A percentile compares a stretch with the other conserved stretches of the same genome.
Evolutionary conservation across 164 flowering plant species (phyloP).

Genomic region (Malania oleifera): DNA sequence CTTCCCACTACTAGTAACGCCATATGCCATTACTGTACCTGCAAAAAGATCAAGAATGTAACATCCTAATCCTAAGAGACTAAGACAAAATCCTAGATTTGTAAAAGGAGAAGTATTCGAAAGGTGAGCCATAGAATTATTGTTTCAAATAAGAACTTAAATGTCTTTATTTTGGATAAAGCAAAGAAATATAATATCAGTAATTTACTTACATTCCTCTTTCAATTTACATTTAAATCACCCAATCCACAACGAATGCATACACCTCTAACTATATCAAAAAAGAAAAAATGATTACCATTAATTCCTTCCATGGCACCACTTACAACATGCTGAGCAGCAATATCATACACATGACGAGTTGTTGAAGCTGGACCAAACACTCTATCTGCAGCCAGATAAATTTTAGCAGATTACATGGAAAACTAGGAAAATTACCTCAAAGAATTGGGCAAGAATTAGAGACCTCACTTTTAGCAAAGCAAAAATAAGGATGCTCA

Average conservation of each 20-base stretch:
- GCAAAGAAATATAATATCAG: too few species aligned
- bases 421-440: background rate
- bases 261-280: too few species aligned
- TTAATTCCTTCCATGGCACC: conserved; percentile 76
- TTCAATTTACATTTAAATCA: too few species aligned
- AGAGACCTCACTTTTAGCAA: background rate
- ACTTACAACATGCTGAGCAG: conserved; percentile 63
- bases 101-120: background rate
- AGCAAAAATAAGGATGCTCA: too few species aligned
- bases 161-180: too few species aligned
- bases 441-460: background rate
- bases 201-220: too few species aligned
- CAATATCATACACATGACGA: conserved; percentile 71
- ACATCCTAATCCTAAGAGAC: too few species aligned
- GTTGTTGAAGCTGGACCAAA: conserved; percentile 82
- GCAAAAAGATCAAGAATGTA: conserved; percentile 8
- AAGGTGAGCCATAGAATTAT: background rate
- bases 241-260: too few species aligned
- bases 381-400: conserved; percentile 47
- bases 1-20: conserved; percentile 76
- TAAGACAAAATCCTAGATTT: background rate
- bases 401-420: background rate
- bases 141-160: too few species aligned
- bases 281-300: conserved; percentile 27
- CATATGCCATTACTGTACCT: conserved; percentile 76